Base-by-base conservation (phyloP, 2,329 filamentous ascomycete genomes). In the Colletotrichum spinosum region DNA sequence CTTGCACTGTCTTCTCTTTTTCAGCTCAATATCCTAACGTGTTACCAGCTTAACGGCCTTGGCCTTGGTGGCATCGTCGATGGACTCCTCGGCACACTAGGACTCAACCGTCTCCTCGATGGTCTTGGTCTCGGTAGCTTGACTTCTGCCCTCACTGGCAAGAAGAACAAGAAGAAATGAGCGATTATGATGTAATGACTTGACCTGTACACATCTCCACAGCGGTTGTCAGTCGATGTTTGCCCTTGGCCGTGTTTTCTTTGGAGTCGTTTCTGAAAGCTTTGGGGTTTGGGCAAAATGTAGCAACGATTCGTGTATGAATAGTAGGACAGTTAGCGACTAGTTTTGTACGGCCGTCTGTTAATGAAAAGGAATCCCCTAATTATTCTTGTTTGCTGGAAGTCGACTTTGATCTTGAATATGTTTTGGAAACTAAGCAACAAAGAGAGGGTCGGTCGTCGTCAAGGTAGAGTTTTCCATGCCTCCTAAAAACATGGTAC, bases 21-120 rank as follows among this genome's bases (percentile, higher is more conserved):
- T 9, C 13, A 34, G 12, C 8, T 10, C 17, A 25, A 13, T 8
- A 6, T 63, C 59, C 70, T 77, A 71, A 74, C 70, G 65, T 17
- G 13, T 44, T 2, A 50, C 35, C 51, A 83, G 73, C 85, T 96
- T 64, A 90, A 91, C 71, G 92, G 91, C 6, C 87, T 97, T 35
- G 94, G 94, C 62, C 86, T 97, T 1, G 94, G 94, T 65, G 91
- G 91, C 13, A 77, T 97, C 0, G 87, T 97, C 70, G 92, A 95
- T 69, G 89, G 90, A 53, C 81, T 97, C 4, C 85, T 97, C 1
- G 91, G 92, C 60, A 90, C 91, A 1, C 79, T 96, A 17, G 92
- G 92, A 12, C 83, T 97, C 65, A 88, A 90, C 77, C 92, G 92
- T 75, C 81, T 96, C 17, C 85, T 97, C 13, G 88, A 88, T 8